Evolutionary conservation across 1,284 basidiomycete species (phyloP).

Genomic region (Xanthoconium separans): DNA sequence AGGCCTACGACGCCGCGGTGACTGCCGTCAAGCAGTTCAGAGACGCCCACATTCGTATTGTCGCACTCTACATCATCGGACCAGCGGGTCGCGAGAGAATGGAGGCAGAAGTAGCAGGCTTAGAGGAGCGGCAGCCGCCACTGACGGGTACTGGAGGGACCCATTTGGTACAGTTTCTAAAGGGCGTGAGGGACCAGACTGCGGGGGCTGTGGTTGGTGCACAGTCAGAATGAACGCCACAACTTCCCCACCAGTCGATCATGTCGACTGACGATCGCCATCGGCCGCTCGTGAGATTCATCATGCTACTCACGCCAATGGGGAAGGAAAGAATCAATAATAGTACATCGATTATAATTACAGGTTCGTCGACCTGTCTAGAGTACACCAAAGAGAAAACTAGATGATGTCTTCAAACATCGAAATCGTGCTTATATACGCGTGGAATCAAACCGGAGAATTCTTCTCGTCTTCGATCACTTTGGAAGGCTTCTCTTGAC

Average conservation of each 20-base stretch:
- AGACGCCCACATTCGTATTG: constrained; percentile 87
- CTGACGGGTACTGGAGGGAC: constrained; percentile 88
- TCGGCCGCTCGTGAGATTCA: neutral
- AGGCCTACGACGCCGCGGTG: constrained; percentile 77
- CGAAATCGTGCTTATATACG: no score
- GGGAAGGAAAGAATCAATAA: neutral
- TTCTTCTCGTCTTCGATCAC: neutral
- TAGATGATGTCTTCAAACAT: no score
- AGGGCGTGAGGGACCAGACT: constrained; percentile 27
- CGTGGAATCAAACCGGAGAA: neutral
- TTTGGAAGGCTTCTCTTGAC: neutral
- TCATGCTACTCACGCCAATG: neutral
- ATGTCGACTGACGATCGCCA: neutral
- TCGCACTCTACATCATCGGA: constrained; percentile 80
- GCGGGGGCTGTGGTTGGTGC: constrained; percentile 15
- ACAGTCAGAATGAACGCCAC: neutral
- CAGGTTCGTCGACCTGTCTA: no score
- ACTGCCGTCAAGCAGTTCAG: constrained; percentile 76
- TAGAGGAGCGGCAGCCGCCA: constrained; percentile 25
- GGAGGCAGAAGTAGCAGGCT: constrained; percentile 20
- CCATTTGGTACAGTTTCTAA: constrained; percentile 43
- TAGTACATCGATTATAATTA: neutral
- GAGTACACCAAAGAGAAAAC: no score
- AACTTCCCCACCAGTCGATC: neutral
- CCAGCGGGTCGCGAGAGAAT: constrained; percentile 50